These are phyloP conservation scores for Heterobasidion irregulare DNA, from an alignment of 1,284 basidiomycete species.

Conservation along the genomic window DNA sequence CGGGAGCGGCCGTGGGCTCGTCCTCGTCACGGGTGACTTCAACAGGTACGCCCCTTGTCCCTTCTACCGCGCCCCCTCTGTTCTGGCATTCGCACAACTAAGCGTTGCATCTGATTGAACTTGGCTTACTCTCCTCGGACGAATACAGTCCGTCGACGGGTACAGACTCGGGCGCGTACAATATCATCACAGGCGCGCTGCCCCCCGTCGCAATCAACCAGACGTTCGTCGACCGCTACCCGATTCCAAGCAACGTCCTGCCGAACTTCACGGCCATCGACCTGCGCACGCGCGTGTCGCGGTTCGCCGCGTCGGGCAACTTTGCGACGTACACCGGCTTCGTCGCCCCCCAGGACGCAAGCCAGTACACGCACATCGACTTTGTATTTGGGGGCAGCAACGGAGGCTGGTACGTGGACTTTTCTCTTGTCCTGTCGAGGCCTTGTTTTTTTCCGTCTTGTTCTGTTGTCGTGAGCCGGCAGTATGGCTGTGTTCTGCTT, in stretches of 20 bases:
- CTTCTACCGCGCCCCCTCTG: neutral
- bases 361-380: constrained; percentile 37
- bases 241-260: constrained; percentile 22
- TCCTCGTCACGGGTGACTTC: constrained; percentile 47
- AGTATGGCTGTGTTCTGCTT: too few relatives aligned
- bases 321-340: constrained; percentile 53
- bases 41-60: constrained; percentile 20
- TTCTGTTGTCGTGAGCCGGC: neutral
- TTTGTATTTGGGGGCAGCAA: constrained; percentile 45
- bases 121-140: too few relatives aligned
- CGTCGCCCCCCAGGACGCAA: constrained; percentile 27
- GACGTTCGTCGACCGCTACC: constrained; percentile 34
- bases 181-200: constrained; percentile 35
- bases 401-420: constrained; percentile 33
- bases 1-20: constrained; percentile 18
- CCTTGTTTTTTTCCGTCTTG: neutral
- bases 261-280: constrained; percentile 36
- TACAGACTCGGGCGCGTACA: constrained; percentile 39
- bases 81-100: neutral
- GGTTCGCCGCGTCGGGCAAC: constrained; percentile 34
- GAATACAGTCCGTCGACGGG: constrained; percentile 29
- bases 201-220: constrained; percentile 31
- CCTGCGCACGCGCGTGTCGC: constrained; percentile 28
- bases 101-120: neutral
- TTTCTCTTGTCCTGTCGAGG: neutral